A percentile compares a stretch with the other conserved stretches of the same genome.
Conservation (phyloP, 768 basidiomycete genomes). For the Psilocybe tampanensis region DNA sequence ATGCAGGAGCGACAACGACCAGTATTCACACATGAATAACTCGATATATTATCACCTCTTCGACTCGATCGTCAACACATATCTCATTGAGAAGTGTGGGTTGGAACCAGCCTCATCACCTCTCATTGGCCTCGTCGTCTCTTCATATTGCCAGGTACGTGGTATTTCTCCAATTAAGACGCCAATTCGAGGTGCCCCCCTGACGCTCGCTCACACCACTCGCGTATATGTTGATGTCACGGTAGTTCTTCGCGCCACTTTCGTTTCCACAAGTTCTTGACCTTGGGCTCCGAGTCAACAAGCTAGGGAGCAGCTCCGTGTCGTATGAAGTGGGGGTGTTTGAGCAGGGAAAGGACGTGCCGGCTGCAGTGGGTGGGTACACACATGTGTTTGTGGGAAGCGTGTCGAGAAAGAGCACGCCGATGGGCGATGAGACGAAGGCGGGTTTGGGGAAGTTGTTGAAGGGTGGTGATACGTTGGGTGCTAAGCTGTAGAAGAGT, state of each 20-base stretch:
- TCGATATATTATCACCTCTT: constrained; percentile 80
- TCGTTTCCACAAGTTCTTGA: constrained; percentile 75
- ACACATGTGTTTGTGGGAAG: constrained; percentile 85
- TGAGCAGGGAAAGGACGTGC: constrained; percentile 40
- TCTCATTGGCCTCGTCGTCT: constrained; percentile 76
- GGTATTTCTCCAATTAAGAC: too few species aligned
- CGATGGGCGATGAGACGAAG: constrained; percentile 44
- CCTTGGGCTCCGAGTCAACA: constrained; percentile 68
- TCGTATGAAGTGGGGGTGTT: constrained; percentile 83
- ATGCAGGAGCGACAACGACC: constrained; percentile 83
- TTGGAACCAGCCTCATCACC: constrained; percentile 52
- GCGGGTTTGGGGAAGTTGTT: constrained; percentile 49
- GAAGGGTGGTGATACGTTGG: neutral
- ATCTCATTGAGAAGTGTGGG: constrained; percentile 67
- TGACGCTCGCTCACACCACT: too few species aligned
- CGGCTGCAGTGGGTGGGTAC: constrained; percentile 59
- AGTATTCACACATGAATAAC: constrained; percentile 84
- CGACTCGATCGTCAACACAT: constrained; percentile 82
- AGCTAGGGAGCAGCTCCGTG: constrained; percentile 75
- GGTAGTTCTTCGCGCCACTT: constrained; percentile 69
- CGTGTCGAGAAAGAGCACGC: constrained; percentile 53
- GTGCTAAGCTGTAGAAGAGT: too few species aligned
- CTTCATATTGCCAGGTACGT: constrained; percentile 69
- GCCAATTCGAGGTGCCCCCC: too few species aligned
- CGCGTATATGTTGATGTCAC: too few species aligned